phyloP scores from a whole-genome alignment of 2,329 filamentous ascomycete species.

The Septoria petroselini region DNA sequence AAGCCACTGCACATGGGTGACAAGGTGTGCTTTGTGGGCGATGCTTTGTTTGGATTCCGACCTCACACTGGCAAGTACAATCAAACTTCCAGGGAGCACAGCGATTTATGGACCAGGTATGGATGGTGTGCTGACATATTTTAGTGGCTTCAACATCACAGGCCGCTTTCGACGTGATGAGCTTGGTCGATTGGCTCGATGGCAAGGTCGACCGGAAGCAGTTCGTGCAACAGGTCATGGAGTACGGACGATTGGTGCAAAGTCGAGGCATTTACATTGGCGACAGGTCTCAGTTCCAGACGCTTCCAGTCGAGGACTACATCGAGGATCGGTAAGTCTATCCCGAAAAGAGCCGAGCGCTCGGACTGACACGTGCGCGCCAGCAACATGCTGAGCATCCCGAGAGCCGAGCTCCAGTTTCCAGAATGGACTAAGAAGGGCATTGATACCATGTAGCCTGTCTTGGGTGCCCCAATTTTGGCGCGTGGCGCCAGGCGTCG shows the following conservation, averaged over 20 bases:
- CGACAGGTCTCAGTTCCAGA: conserved; percentile 41
- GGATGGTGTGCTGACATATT: too few relatives aligned
- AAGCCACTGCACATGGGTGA: conserved; percentile 43
- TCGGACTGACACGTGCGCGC: neutral
- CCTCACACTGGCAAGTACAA: conserved; percentile 39
- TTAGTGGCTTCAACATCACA: conserved; percentile 46
- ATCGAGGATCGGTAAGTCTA: conserved; percentile 32
- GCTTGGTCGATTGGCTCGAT: conserved; percentile 42
- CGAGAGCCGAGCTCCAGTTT: conserved; percentile 19
- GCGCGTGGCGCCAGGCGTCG: too few relatives aligned
- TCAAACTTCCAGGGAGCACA: too few relatives aligned
- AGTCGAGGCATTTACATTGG: conserved; percentile 42
- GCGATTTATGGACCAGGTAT: too few relatives aligned
- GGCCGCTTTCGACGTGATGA: conserved; percentile 45
- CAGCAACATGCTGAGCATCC: conserved; percentile 24
- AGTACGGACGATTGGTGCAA: conserved; percentile 41
- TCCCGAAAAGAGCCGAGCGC: neutral
- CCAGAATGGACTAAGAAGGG: conserved; percentile 25
- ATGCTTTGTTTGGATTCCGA: conserved; percentile 47
- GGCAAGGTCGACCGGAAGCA: conserved; percentile 38
- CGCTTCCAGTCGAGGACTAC: conserved; percentile 40
- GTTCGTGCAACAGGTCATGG: conserved; percentile 42
- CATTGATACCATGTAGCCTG: conserved; percentile 7
- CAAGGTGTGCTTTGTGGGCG: conserved; percentile 46
- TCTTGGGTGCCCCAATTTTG: too few relatives aligned